Conservation (phyloP, 129 eudicot genomes). For the Lactuca saligna region DNA sequence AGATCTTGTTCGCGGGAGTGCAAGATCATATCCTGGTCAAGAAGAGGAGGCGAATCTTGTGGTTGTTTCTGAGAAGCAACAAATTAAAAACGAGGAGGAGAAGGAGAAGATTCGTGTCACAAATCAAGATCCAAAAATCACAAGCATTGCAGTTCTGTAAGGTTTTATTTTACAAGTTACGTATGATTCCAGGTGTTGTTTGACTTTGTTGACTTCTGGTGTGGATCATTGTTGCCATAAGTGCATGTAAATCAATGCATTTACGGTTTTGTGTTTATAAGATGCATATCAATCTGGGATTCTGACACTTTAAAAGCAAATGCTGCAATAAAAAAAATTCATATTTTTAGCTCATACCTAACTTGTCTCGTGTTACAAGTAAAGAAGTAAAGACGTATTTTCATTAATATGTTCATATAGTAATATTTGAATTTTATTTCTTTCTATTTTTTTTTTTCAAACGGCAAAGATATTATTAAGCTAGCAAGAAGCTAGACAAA, state of each 20-base stretch:
- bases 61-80: conserved; percentile 37
- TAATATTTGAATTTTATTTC: too few relatives aligned
- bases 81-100: conserved; percentile 29
- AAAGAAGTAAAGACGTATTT: too few relatives aligned
- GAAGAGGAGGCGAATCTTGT: conserved; percentile 21
- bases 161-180: neutral
- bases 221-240: conserved; percentile 19
- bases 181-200: conserved; percentile 9
- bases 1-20: conserved; percentile 74
- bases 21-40: conserved; percentile 69
- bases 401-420: too few relatives aligned
- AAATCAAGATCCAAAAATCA: conserved; percentile 41
- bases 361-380: neutral
- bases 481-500: too few relatives aligned
- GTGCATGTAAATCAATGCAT: conserved; percentile 13
- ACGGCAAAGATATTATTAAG: too few relatives aligned
- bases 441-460: too few relatives aligned
- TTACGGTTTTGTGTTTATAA: conserved; percentile 7
- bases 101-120: conserved; percentile 35
- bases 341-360: neutral
- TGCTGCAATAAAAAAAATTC: conserved; percentile 8
- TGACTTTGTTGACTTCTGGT: conserved; percentile 19
- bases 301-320: conserved; percentile 14
- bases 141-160: conserved; percentile 46
- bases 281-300: conserved; percentile 5